Conservation (phyloP, 2,329 filamentous ascomycete species). For the Phialophora verrucosa region DNA sequence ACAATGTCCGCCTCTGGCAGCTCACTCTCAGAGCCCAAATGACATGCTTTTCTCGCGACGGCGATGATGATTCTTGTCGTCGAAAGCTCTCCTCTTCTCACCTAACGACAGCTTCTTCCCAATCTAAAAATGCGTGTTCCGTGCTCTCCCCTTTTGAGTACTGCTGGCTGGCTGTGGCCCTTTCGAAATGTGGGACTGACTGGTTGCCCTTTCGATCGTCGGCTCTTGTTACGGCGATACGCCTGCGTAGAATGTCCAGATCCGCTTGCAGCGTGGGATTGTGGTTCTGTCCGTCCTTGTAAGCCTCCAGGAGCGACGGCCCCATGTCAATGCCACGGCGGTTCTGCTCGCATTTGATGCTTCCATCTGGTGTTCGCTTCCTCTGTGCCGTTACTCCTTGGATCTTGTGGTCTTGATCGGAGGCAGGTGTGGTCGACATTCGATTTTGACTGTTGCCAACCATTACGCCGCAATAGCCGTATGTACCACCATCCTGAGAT, state of each 20-base stretch:
- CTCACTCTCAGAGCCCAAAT: neutral
- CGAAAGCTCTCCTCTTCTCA: constrained; percentile 1
- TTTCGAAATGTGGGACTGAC: neutral
- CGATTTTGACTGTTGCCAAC: neutral
- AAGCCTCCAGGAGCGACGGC: neutral
- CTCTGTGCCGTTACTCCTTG: neutral
- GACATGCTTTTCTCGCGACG: neutral
- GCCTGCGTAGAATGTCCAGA: constrained; percentile 19
- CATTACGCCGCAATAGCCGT: neutral
- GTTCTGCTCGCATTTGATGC: constrained; percentile 18
- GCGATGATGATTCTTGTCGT: neutral
- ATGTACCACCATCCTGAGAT: neutral
- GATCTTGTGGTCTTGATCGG: neutral
- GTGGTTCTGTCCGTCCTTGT: neutral
- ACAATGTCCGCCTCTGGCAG: neutral
- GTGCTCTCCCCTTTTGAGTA: neutral
- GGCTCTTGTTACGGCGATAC: constrained; percentile 20
- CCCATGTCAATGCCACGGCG: neutral
- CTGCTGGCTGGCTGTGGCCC: constrained; percentile 1
- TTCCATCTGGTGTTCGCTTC: constrained; percentile 23
- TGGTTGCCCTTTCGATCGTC: neutral
- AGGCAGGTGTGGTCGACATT: neutral
- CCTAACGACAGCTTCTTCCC: constrained; percentile 8
- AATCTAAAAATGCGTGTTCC: constrained; percentile 6
- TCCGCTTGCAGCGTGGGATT: constrained; percentile 14